Evolutionary conservation across 2,329 filamentous ascomycete genomes (phyloP).

Genomic region (Diaporthe ampelina): DNA sequence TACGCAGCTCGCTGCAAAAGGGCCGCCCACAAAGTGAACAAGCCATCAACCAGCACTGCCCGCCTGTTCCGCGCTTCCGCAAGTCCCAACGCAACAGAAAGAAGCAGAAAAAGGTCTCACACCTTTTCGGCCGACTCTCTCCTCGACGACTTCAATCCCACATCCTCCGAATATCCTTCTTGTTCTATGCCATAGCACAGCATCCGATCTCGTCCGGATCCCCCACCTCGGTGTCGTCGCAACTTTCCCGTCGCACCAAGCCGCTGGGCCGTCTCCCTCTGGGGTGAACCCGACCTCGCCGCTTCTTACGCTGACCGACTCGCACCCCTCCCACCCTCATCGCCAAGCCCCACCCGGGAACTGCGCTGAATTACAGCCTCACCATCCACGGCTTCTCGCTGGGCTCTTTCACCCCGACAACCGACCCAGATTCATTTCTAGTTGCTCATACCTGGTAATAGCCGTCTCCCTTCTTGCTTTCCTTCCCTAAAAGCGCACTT

Average conservation of each 20-base stretch:
- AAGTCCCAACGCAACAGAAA: conserved; percentile 7
- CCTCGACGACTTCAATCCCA: conserved; percentile 9
- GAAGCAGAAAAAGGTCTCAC: conserved; percentile 24
- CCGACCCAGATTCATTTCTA: background rate
- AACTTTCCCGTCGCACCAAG: conserved; percentile 35
- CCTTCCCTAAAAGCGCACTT: background rate
- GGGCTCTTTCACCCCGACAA: conserved; percentile 12
- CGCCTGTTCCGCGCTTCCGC: conserved; percentile 20
- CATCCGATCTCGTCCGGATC: conserved; percentile 2
- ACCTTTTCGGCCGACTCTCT: background rate
- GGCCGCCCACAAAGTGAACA: conserved; percentile 2
- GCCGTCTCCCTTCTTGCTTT: background rate
- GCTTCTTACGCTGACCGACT: conserved; percentile 33
- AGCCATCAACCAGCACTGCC: conserved; percentile 14
- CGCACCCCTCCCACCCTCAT: conserved; percentile 26
- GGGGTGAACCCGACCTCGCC: conserved; percentile 3
- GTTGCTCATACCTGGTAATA: conserved; percentile 7
- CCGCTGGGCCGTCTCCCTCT: conserved; percentile 29
- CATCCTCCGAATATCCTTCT: background rate
- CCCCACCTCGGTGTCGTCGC: conserved; percentile 29
- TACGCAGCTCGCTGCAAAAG: conserved; percentile 13
- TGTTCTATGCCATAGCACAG: conserved; percentile 15
- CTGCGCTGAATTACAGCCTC: conserved; percentile 35
- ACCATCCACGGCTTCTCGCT: conserved; percentile 28
- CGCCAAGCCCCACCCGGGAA: conserved; percentile 37